phyloP scores from a whole-genome alignment of 2,329 filamentous ascomycete species.

The Penicillium sp. region DNA sequence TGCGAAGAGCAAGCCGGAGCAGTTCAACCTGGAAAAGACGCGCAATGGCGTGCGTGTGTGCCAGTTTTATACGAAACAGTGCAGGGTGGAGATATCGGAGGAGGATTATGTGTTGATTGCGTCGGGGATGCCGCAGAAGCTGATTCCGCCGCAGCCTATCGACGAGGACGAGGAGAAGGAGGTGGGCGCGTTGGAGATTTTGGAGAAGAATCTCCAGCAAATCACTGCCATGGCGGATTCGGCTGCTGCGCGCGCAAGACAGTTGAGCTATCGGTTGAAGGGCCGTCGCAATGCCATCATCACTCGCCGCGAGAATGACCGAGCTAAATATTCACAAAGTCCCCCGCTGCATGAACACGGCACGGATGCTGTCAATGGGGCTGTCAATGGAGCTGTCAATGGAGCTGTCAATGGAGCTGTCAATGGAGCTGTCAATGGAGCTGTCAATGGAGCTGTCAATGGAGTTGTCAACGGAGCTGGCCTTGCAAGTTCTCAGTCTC shows the following conservation, averaged over 20 bases:
- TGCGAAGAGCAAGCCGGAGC: conserved; percentile 72
- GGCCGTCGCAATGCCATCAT: conserved; percentile 70
- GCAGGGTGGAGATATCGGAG: conserved; percentile 78
- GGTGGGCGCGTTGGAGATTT: conserved; percentile 74
- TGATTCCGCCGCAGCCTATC: conserved; percentile 75
- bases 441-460: conserved; percentile 27
- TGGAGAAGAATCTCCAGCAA: conserved; percentile 72
- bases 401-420: conserved; percentile 25
- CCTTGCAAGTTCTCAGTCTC: conserved; percentile 38
- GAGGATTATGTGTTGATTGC: conserved; percentile 83
- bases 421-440: conserved; percentile 25
- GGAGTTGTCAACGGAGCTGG: conserved; percentile 26
- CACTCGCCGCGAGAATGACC: conserved; percentile 53
- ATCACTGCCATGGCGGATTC: conserved; percentile 80
- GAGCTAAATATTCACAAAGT: conserved; percentile 30
- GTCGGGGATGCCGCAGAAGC: conserved; percentile 75
- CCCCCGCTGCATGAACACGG: conserved; percentile 37
- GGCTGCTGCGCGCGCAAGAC: conserved; percentile 67
- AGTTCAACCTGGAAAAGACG: conserved; percentile 68
- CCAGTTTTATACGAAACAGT: conserved; percentile 76
- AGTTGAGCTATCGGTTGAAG: conserved; percentile 76
- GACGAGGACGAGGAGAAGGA: conserved; percentile 85
- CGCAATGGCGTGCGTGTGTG: conserved; percentile 68
- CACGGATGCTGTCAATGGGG: conserved; percentile 21
- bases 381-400: conserved; percentile 25